Conservation (phyloP, 208 protist genomes). For the Herpetomonas samuelpessoai region DNA sequence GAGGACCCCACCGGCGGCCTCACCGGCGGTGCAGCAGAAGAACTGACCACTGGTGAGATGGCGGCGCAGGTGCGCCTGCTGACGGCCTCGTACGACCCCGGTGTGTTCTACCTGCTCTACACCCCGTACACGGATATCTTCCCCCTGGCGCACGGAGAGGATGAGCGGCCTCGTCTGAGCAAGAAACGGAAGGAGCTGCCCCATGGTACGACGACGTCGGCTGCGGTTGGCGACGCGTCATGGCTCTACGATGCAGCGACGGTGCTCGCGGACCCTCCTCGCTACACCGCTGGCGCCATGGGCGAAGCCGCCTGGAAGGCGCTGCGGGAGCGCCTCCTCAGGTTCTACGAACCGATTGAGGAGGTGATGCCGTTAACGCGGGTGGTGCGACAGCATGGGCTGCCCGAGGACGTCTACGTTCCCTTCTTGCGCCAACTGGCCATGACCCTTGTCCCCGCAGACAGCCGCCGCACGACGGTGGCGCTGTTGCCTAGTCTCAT, state of each 20-base stretch:
- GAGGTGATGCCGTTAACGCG: slow-evolving; percentile 62
- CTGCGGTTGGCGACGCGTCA: slow-evolving; percentile 6
- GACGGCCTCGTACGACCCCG: slow-evolving; percentile 43
- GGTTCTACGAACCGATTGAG: slow-evolving; percentile 44
- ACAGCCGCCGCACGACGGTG: slow-evolving; percentile 41
- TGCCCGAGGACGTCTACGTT: slow-evolving; percentile 58
- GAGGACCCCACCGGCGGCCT: slow-evolving; percentile 87
- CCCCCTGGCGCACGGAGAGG: slow-evolving; percentile 36
- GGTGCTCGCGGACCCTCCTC: slow-evolving; percentile 46
- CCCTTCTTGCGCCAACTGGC: slow-evolving; percentile 75
- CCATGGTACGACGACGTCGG: slow-evolving; percentile 1
- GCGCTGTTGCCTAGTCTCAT: slow-evolving; percentile 65
- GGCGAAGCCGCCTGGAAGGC: slow-evolving; percentile 32
- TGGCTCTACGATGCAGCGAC: slow-evolving; percentile 68
- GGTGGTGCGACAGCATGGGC: slow-evolving; percentile 40
- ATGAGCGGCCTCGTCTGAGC: slow-evolving; percentile 45
- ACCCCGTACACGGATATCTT: slow-evolving; percentile 75
- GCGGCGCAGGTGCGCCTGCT: slow-evolving; percentile 59
- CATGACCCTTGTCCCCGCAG: slow-evolving; percentile 60
- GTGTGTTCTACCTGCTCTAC: slow-evolving; percentile 69
- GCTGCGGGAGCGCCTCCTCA: slow-evolving; percentile 34
- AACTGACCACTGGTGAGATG: slow-evolving; percentile 68
- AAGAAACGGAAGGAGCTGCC: slow-evolving; percentile 46
- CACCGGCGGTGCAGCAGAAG: slow-evolving; percentile 55
- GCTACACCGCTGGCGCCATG: slow-evolving; percentile 52